Evolutionary conservation across 148 eudicot species (phyloP).

Genomic region (Heliosperma pusillum): DNA sequence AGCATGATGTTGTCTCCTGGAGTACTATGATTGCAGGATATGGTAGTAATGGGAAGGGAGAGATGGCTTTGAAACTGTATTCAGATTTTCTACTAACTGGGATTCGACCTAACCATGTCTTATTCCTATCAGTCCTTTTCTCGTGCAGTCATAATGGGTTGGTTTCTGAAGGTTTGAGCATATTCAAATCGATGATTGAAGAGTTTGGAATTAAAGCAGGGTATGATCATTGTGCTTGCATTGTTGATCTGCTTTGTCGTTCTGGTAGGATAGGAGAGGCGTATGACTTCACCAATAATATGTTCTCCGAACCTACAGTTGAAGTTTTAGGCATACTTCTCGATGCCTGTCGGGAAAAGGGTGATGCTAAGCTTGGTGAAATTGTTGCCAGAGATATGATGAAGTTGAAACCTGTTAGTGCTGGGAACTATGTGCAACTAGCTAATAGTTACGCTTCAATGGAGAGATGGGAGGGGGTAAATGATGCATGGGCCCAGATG

Average conservation of each 20-base stretch:
- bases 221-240: slow-evolving; percentile 68
- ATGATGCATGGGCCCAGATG: slow-evolving; percentile 74
- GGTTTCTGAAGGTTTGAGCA: too few species aligned
- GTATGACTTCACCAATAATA: slow-evolving; percentile 48
- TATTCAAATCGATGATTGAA: too few species aligned
- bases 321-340: slow-evolving; percentile 79
- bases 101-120: too few species aligned
- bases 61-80: slow-evolving; percentile 56
- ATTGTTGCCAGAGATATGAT: slow-evolving; percentile 51
- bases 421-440: slow-evolving; percentile 70
- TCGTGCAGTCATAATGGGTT: too few species aligned
- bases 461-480: slow-evolving; percentile 73
- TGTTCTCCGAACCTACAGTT: slow-evolving; percentile 46
- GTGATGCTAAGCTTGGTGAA: slow-evolving; percentile 50
- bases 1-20: too few species aligned
- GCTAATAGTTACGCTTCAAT: slow-evolving; percentile 72
- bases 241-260: slow-evolving; percentile 83
- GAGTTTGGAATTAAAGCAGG: too few species aligned
- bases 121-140: too few species aligned
- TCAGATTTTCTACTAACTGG: slow-evolving; percentile 40
- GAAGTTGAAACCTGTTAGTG: slow-evolving; percentile 42
- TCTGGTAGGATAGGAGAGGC: slow-evolving; percentile 77
- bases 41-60: slow-evolving; percentile 82
- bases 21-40: slow-evolving; percentile 72
- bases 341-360: slow-evolving; percentile 68